These are phyloP conservation scores for Polygonum aviculare DNA, from an alignment of 148 eudicot genomes.

Conservation along the genomic window DNA sequence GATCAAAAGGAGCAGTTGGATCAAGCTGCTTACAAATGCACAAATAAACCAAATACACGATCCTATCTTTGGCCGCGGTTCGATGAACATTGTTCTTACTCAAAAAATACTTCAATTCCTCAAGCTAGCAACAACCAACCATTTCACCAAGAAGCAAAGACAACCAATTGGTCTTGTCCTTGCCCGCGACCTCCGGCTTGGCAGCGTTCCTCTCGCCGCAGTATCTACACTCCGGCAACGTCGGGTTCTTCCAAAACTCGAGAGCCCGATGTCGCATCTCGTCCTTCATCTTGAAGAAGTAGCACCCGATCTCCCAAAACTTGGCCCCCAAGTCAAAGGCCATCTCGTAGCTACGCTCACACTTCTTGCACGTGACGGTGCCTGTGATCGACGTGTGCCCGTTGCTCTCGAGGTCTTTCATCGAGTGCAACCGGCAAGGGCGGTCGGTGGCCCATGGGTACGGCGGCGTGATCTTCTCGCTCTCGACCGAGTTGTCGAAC, in stretches of 20 bases:
- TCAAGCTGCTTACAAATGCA: conserved; percentile 23
- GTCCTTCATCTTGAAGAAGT: conserved; percentile 1
- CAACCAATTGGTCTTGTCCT: conserved; percentile 35
- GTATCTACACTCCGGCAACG: conserved; percentile 10
- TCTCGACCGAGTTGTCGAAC: neutral
- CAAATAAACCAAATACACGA: conserved; percentile 22
- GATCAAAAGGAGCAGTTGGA: conserved; percentile 4
- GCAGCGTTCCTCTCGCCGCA: conserved; percentile 15
- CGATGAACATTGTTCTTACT: conserved; percentile 22
- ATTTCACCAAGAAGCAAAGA: conserved; percentile 30
- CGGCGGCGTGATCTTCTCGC: conserved; percentile 22
- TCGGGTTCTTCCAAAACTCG: conserved; percentile 8
- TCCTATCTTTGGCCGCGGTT: conserved; percentile 30
- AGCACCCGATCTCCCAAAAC: neutral
- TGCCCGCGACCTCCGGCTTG: conserved; percentile 14
- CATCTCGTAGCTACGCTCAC: conserved; percentile 13
- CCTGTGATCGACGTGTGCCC: conserved; percentile 12
- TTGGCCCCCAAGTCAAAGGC: conserved; percentile 9
- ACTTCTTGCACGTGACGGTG: conserved; percentile 16
- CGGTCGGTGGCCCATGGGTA: conserved; percentile 52
- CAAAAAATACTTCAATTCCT: conserved; percentile 30
- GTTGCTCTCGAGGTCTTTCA: conserved; percentile 1
- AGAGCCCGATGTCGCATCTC: conserved; percentile 15
- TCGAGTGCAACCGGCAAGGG: conserved; percentile 33
- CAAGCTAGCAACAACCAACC: conserved; percentile 28